A percentile compares a stretch with the other conserved stretches of the same genome.
Evolutionary conservation across 345 rosid species (phyloP).

Genomic region (Lepidium aucheri): DNA sequence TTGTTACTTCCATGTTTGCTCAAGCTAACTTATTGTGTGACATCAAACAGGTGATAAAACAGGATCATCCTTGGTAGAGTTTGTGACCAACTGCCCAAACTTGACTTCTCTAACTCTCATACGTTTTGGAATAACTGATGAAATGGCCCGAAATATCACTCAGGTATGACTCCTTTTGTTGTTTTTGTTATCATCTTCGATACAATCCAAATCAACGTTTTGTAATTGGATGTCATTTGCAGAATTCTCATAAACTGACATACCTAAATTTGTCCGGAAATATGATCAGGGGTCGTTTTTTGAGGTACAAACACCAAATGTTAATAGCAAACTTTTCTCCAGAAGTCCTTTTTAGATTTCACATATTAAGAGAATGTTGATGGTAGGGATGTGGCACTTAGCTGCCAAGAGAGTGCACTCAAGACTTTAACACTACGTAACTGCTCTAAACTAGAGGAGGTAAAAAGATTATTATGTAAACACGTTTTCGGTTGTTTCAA

Average conservation of each 20-base stretch:
- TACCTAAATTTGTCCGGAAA: slow-evolving; percentile 57
- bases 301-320: slow-evolving; percentile 38
- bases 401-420: slow-evolving; percentile 42
- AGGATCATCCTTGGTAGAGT: no score
- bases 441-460: slow-evolving; percentile 78
- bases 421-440: slow-evolving; percentile 69
- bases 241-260: neutral
- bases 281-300: slow-evolving; percentile 52
- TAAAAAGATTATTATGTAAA: neutral
- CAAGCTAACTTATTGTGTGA: no score
- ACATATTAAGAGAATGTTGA: neutral
- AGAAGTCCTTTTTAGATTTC: neutral
- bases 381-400: slow-evolving; percentile 55
- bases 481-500: no score
- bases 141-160: no score
- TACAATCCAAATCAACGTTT: neutral
- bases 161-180: no score
- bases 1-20: no score
- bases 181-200: no score
- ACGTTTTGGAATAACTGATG: no score
- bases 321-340: neutral
- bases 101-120: no score
- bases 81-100: no score
- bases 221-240: neutral
- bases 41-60: no score